Percentiles rank a stretch among this genome's conserved stretches.
phyloP scores from a whole-genome alignment of 23 red algal genomes.

The Agarophyton chilense region DNA sequence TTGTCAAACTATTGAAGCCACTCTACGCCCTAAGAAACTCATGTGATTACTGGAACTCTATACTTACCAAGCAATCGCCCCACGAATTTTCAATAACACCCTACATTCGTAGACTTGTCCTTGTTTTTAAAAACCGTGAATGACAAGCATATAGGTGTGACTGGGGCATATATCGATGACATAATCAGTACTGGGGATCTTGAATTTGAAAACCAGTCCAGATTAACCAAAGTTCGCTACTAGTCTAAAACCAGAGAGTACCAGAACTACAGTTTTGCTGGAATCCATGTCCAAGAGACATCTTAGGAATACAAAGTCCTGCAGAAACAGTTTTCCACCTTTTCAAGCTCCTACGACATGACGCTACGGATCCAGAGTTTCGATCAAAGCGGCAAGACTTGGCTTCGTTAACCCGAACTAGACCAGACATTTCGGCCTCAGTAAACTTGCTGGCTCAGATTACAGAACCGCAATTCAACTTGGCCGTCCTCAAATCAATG shows the following conservation, averaged over 20 bases:
- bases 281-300: neutral
- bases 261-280: constrained; percentile 7
- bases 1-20: too few relatives aligned
- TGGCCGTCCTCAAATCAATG: neutral
- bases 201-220: neutral
- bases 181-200: neutral
- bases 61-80: neutral
- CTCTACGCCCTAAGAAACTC: constrained; percentile 16
- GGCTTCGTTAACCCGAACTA: neutral
- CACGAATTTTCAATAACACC: constrained; percentile 3
- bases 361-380: neutral
- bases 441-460: neutral
- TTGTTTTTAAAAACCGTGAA: constrained; percentile 2
- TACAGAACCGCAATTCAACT: neutral
- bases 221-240: neutral
- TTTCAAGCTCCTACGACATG: neutral
- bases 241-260: too few relatives aligned
- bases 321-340: neutral
- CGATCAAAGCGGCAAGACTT: neutral
- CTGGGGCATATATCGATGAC: neutral
- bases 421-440: too few relatives aligned
- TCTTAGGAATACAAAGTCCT: neutral
- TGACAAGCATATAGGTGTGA: neutral
- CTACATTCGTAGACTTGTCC: neutral
- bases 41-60: neutral